Base-by-base conservation (phyloP, 2,329 filamentous ascomycete species). In the Fusarium sp. region DNA sequence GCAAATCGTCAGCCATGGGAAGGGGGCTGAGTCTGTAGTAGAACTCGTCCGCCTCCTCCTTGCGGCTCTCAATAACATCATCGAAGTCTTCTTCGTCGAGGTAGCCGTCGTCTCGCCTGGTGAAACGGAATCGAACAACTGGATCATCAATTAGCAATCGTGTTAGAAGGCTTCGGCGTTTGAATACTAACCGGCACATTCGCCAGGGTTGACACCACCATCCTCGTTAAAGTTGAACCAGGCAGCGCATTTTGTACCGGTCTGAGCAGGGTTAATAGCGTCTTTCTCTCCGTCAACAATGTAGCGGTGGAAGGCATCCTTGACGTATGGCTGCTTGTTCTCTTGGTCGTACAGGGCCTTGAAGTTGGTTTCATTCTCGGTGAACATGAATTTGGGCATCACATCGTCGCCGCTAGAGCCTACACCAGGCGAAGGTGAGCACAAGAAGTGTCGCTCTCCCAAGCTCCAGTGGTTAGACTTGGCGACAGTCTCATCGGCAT, bases 31-130 rank as follows among this genome's bases (percentile, higher is more conserved):
- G 91, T 63, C 93, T 89, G 82, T 91, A 96, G 84, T 97, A 98
- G 79, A 98, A 98, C 66, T 98, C 94, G 78, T 98, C 95, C 9
- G 95, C 95, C 76, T 98, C 95, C n/a, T 92, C 88, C 65, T 88
- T 90, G 72, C 94, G 90, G 78, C 90, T 89, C 75, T 98, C 94
- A 63, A 98, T 91, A 70, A 96, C 88, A 76, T 98, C 90, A 77
- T 98, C 95, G 68, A 98, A 96, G 37, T 91, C 85, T 79, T 97
- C 95, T 82, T 98, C 95, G 75, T 98, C 94, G 25, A 98, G 86
- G 78, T 94, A 97, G 20, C 87, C 86, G 50, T 93, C 89, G 59
- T 89, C 85, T 77, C 90, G 91, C 75, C 87, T 91, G 27, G 94
- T 94, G 56, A 98, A 86, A 42, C 93, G 90, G 82, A 98, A 97